A percentile compares a stretch with the other conserved stretches of the same genome.
These are phyloP conservation scores for Leccinum pachyderme DNA, from an alignment of 1,284 basidiomycete species.

Conservation along the genomic window DNA sequence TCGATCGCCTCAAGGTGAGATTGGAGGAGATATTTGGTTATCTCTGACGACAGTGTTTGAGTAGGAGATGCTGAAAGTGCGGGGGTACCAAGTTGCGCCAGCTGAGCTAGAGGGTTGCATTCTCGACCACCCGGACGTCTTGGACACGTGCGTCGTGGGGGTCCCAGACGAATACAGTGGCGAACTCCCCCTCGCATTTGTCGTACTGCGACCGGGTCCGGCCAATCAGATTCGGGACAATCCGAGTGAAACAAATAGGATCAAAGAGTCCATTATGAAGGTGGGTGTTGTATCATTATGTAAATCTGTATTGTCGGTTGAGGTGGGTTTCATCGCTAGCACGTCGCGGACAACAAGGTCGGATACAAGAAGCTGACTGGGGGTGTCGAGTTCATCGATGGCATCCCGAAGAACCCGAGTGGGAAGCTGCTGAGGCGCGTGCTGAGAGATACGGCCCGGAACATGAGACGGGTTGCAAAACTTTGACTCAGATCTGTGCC, in stretches of 20 bases:
- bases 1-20: slow-evolving; percentile 67
- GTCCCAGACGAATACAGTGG: slow-evolving; percentile 77
- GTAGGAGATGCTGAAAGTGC: slow-evolving; percentile 63
- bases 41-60: slow-evolving; percentile 1
- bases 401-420: slow-evolving; percentile 71
- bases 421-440: slow-evolving; percentile 58
- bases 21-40: not conserved
- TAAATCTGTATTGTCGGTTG: slow-evolving; percentile 3
- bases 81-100: slow-evolving; percentile 63
- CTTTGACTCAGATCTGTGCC: slow-evolving; percentile 17
- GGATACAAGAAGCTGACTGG: slow-evolving; percentile 69
- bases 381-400: slow-evolving; percentile 66
- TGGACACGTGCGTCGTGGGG: slow-evolving; percentile 67
- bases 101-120: slow-evolving; percentile 76
- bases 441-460: slow-evolving; percentile 39
- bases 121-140: slow-evolving; percentile 58
- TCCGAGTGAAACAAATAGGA: slow-evolving; percentile 35
- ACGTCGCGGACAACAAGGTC: slow-evolving; percentile 68
- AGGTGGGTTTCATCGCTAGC: slow-evolving; percentile 37
- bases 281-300: slow-evolving; percentile 16
- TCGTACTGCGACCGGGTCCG: slow-evolving; percentile 53
- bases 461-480: slow-evolving; percentile 17
- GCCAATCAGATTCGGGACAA: slow-evolving; percentile 37
- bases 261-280: slow-evolving; percentile 45
- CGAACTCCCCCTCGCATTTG: slow-evolving; percentile 73